Evolutionary conservation across 805 yeast species (phyloP).

Genomic region (Kodamaea laetipori): DNA sequence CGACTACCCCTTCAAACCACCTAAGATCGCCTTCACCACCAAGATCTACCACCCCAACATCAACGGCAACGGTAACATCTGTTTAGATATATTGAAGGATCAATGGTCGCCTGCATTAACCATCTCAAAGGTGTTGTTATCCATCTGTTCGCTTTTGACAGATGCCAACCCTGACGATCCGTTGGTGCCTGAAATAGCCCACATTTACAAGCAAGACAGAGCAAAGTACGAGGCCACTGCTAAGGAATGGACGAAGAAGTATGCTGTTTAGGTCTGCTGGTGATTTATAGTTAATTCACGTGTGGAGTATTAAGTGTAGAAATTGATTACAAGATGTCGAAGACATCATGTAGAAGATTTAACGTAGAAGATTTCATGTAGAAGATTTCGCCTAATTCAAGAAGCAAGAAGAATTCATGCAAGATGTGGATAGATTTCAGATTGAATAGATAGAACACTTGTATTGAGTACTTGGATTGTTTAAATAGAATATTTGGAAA

Average conservation of each 20-base stretch:
- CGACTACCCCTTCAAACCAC: slow-evolving; percentile 98
- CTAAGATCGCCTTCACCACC: slow-evolving; percentile 84
- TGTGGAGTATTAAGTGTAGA: too few relatives aligned
- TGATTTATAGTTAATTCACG: too few relatives aligned
- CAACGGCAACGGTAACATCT: slow-evolving; percentile 92
- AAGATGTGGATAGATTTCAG: too few relatives aligned
- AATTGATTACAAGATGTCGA: too few relatives aligned
- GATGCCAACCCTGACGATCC: slow-evolving; percentile 99
- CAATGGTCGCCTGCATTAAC: slow-evolving; percentile 99
- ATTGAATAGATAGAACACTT: too few relatives aligned
- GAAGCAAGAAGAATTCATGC: too few relatives aligned
- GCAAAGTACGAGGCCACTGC: slow-evolving; percentile 95
- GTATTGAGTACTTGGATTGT: too few relatives aligned
- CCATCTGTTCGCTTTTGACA: slow-evolving; percentile 92
- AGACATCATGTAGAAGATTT: too few relatives aligned
- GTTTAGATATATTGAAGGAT: slow-evolving; percentile 94
- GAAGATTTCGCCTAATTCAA: too few relatives aligned
- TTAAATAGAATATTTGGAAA: too few relatives aligned
- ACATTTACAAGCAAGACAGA: slow-evolving; percentile 91
- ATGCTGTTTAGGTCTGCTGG: slow-evolving; percentile 65
- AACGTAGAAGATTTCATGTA: too few relatives aligned
- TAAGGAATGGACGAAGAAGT: slow-evolving; percentile 97
- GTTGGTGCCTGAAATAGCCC: slow-evolving; percentile 97
- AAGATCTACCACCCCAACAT: slow-evolving; percentile 97
- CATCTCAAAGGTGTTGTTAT: slow-evolving; percentile 89